Evolutionary conservation across 2,329 filamentous ascomycete genomes (phyloP), one percentile per base, ranked within the genome.

Genomic region (Beauveria varroae): DNA sequence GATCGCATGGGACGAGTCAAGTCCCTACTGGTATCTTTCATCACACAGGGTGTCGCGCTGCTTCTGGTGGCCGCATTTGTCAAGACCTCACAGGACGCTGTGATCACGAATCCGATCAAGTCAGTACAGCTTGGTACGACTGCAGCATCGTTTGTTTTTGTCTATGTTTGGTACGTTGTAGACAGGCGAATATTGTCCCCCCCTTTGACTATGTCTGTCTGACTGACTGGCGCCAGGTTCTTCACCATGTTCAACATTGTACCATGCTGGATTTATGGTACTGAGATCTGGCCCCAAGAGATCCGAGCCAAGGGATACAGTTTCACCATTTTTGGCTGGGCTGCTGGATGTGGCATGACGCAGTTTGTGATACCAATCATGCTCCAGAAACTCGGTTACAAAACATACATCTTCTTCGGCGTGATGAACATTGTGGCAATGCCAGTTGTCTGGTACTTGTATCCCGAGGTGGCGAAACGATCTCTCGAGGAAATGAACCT

Each of bases 281-380:
- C 81, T 0, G 82, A 85, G 68, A 83, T 85, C 61, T 85, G 81
- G 71, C 78, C 82, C 1, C 79, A 76, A 18, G 79, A 81, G 49
- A 76, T 85, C 57, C 76, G 83, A 24, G 81, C 82, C n/a, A 79
- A 84, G 67, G 83, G 82, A 8, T 82, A 84, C 66, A 81, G 80
- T 8, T 84, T 85, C 64, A 79, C 79, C 20, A 83, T 86, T 62
- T 80, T 80, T 2, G 81, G 82, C 1, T 86, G 83, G 82, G 81
- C 83, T 20, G 76, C 83, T 62, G 83, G 81, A 43, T 78, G 81
- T 9, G 81, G 81, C 41, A 78, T 79, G 77, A 83, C 81, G 1
- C 75, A 75, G 2, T 72, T 83, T 52, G 76, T 83, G 63, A 83
- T 72, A 64, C 79, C 78, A 28, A 79, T 83, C 67, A 80, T 84